A percentile compares a stretch with the other conserved stretches of the same genome.
phyloP scores from a whole-genome alignment of 768 basidiomycete genomes.

The Kwoniella mangroviensis region DNA sequence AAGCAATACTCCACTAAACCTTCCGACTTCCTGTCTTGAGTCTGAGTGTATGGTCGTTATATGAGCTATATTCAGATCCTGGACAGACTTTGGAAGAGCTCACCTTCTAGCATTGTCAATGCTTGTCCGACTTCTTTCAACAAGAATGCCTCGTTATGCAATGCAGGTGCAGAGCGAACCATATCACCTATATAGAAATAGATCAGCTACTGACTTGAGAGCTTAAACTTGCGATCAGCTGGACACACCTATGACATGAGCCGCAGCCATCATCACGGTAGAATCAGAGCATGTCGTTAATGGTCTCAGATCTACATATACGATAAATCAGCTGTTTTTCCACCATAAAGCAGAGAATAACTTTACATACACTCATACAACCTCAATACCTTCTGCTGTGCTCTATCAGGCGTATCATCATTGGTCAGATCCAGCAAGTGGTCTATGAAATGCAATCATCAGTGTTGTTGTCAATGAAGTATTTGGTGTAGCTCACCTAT shows the following conservation, averaged over 20 bases:
- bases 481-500: constrained; percentile 37
- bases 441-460: constrained; percentile 23
- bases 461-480: not conserved
- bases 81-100: not conserved
- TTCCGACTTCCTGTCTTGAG: constrained; percentile 75
- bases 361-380: constrained; percentile 52
- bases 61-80: not conserved
- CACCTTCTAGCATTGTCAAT: constrained; percentile 69
- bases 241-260: constrained; percentile 73
- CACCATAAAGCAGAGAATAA: too few relatives aligned
- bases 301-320: constrained; percentile 70
- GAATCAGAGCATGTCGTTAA: constrained; percentile 89
- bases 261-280: constrained; percentile 90
- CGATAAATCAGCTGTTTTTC: constrained; percentile 64
- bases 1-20: constrained; percentile 92
- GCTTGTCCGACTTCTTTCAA: constrained; percentile 84
- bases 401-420: constrained; percentile 50
- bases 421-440: constrained; percentile 40
- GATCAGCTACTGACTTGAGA: not conserved
- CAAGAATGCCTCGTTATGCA: constrained; percentile 87
- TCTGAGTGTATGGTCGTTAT: constrained; percentile 59
- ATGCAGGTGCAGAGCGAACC: constrained; percentile 77
- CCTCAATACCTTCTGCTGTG: constrained; percentile 42
- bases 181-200: constrained; percentile 62
- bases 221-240: not conserved